Evolutionary conservation across 768 basidiomycete species (phyloP).

Genomic region (Solioccasus polychromus): DNA sequence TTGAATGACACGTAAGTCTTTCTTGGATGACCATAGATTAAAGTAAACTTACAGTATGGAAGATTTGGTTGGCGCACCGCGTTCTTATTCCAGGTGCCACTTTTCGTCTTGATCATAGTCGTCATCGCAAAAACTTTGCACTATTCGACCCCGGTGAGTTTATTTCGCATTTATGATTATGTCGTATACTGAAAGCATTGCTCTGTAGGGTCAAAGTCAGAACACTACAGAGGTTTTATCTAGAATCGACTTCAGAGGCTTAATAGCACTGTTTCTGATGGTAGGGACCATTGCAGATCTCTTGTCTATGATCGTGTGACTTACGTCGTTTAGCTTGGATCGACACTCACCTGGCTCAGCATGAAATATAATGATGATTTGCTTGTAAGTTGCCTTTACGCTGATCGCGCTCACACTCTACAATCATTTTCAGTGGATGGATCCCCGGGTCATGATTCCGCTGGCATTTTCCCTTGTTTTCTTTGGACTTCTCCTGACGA

Average conservation of each 20-base stretch:
- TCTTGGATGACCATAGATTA: too few species aligned
- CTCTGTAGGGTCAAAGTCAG: conserved; percentile 7
- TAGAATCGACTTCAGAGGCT: conserved; percentile 16
- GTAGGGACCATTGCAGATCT: too few species aligned
- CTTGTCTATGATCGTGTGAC: too few species aligned
- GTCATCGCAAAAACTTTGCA: conserved; percentile 55
- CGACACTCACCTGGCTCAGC: conserved; percentile 10
- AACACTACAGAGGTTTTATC: conserved; percentile 6
- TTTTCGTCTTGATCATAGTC: conserved; percentile 35
- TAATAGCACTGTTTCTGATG: conserved; percentile 3
- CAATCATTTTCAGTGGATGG: conserved; percentile 6
- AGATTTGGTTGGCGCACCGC: background rate
- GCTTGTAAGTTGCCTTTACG: background rate
- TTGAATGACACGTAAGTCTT: conserved; percentile 11
- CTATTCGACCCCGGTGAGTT: conserved; percentile 65
- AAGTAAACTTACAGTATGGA: too few species aligned
- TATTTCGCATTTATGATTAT: too few species aligned
- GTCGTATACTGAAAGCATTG: too few species aligned
- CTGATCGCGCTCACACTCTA: background rate
- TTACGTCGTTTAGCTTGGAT: conserved; percentile 9
- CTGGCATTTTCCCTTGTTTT: conserved; percentile 6
- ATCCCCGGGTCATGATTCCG: conserved; percentile 5
- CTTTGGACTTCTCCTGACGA: conserved; percentile 4
- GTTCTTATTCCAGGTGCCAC: background rate
- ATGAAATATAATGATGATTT: conserved; percentile 15